These are phyloP conservation scores for Cymbopogon flexuosus DNA, from an alignment of 202 grass and related monocot species.

Conservation along the genomic window DNA sequence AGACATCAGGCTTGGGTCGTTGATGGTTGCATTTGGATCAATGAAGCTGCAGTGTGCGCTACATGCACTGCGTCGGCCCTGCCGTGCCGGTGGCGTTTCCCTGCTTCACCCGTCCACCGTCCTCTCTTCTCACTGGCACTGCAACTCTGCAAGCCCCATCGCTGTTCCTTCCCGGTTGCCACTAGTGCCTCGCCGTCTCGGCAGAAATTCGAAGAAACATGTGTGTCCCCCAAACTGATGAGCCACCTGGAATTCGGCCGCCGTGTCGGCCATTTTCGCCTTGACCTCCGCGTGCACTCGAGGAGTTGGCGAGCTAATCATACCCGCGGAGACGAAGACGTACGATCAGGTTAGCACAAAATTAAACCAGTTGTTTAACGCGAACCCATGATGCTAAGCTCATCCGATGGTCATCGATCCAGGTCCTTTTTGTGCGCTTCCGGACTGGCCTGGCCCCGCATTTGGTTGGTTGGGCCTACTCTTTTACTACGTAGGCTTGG, in stretches of 20 bases:
- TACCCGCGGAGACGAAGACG: neutral
- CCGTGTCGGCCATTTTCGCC: conserved; percentile 20
- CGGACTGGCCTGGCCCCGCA: neutral
- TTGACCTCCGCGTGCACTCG: neutral
- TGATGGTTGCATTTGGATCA: neutral
- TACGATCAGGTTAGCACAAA: neutral
- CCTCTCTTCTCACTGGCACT: neutral
- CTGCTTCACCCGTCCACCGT: too few relatives aligned
- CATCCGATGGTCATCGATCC: neutral
- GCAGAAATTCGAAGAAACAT: neutral
- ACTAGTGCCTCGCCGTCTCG: neutral
- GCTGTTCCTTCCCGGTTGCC: neutral
- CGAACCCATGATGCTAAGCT: neutral
- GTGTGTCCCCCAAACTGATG: conserved; percentile 15
- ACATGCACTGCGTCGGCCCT: neutral
- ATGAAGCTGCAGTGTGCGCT: neutral
- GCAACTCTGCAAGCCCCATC: neutral
- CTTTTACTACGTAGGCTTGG: neutral
- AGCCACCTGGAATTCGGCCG: conserved; percentile 12
- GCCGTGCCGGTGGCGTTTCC: neutral
- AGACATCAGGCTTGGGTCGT: neutral
- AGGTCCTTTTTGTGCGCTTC: conserved; percentile 20
- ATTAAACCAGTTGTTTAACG: neutral
- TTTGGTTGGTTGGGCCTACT: neutral
- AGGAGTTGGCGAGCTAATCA: conserved; percentile 12